These are phyloP conservation scores for Myxozyma kluyveri DNA, from an alignment of 805 yeast genomes.

Conservation along the genomic window DNA sequence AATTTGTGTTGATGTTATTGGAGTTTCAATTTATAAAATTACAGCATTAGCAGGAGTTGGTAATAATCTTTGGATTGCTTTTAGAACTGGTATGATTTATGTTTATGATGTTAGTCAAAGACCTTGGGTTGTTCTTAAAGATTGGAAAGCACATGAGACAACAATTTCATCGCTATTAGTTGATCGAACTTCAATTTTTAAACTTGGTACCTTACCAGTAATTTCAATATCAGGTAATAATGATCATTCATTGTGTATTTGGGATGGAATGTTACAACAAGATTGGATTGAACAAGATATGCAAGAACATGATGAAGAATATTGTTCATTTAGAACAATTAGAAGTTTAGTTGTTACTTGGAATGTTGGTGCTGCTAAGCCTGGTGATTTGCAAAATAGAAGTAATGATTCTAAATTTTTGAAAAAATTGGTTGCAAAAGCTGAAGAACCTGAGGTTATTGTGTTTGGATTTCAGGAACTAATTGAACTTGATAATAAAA, in stretches of 20 bases:
- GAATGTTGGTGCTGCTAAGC: slow-evolving; percentile 44
- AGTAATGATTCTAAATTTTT: slow-evolving; percentile 29
- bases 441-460: slow-evolving; percentile 60
- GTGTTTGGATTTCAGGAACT: slow-evolving; percentile 88
- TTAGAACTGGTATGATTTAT: slow-evolving; percentile 40
- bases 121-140: slow-evolving; percentile 39
- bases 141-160: slow-evolving; percentile 41
- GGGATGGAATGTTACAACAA: slow-evolving; percentile 40
- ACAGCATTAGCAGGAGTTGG: slow-evolving; percentile 35
- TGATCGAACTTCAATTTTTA: slow-evolving; percentile 26
- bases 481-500: slow-evolving; percentile 80
- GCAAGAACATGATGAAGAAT: slow-evolving; percentile 34
- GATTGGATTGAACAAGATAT: slow-evolving; percentile 38
- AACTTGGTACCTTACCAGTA: slow-evolving; percentile 31
- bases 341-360: slow-evolving; percentile 41
- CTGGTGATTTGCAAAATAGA: slow-evolving; percentile 34
- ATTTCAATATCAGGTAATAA: slow-evolving; percentile 27
- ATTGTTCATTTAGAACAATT: slow-evolving; percentile 33
- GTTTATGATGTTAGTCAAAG: slow-evolving; percentile 36
- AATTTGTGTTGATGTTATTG: slow-evolving; percentile 36
- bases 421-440: slow-evolving; percentile 31
- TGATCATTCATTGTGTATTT: slow-evolving; percentile 33
- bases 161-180: slow-evolving; percentile 30
- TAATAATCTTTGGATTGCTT: slow-evolving; percentile 40
- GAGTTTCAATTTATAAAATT: slow-evolving; percentile 35